Evolutionary conservation across 106 monocot species (phyloP).

Genomic region (Phalaenopsis equestris): DNA sequence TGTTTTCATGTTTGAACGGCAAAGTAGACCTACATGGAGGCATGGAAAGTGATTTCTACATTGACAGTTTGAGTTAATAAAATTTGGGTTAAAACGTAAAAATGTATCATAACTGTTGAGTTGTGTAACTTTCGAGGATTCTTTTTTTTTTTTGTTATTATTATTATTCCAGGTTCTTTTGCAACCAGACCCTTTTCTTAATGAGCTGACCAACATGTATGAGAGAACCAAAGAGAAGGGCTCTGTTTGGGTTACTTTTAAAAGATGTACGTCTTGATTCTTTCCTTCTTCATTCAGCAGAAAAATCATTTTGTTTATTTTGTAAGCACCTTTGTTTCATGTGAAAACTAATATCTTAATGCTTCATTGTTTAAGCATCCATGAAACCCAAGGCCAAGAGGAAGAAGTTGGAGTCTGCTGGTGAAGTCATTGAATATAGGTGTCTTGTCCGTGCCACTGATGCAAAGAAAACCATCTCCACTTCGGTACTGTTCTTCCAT

Average conservation of each 20-base stretch:
- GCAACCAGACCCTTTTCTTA: slow-evolving; percentile 80
- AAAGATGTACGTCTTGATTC: slow-evolving; percentile 45
- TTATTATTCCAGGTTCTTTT: slow-evolving; percentile 52
- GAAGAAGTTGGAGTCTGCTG: slow-evolving; percentile 44
- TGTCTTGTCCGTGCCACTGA: slow-evolving; percentile 95
- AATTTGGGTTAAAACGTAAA: too few relatives aligned
- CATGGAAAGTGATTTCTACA: too few relatives aligned
- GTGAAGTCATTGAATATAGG: slow-evolving; percentile 55
- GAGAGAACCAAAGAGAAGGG: slow-evolving; percentile 69
- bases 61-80: too few relatives aligned
- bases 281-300: background rate
- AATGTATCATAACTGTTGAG: too few relatives aligned
- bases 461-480: slow-evolving; percentile 84
- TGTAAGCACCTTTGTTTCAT: background rate
- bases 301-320: background rate
- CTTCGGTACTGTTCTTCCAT: slow-evolving; percentile 39
- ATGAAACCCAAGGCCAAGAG: slow-evolving; percentile 51
- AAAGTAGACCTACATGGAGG: too few relatives aligned
- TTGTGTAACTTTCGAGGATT: too few relatives aligned
- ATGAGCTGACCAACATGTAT: slow-evolving; percentile 84
- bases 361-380: slow-evolving; percentile 38
- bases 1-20: too few relatives aligned
- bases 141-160: background rate
- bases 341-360: background rate
- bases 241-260: slow-evolving; percentile 92